phyloP scores from a whole-genome alignment of 805 yeast genomes.

The Ogataea philodendri region DNA sequence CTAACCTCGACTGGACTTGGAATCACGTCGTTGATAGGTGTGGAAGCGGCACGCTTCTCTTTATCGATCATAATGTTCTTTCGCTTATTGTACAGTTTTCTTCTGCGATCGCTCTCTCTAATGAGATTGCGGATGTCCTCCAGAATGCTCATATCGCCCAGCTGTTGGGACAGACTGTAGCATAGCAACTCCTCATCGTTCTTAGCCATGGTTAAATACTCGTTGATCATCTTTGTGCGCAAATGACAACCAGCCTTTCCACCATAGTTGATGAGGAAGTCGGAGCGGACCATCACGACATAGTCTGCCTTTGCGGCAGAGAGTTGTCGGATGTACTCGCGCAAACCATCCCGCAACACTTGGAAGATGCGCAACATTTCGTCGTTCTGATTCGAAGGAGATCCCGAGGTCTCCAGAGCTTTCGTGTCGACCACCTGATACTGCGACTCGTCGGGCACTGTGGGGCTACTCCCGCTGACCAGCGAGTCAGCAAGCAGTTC shows the following conservation, averaged over 20 bases:
- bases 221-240: conserved; percentile 29
- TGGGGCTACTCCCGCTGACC: conserved; percentile 16
- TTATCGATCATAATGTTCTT: conserved; percentile 16
- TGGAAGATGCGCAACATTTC: conserved; percentile 15
- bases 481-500: conserved; percentile 14
- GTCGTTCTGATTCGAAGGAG: neutral
- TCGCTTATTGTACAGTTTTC: conserved; percentile 30
- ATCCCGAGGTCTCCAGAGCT: conserved; percentile 1
- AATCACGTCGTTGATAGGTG: conserved; percentile 11
- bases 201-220: conserved; percentile 24
- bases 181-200: conserved; percentile 21
- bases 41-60: conserved; percentile 10
- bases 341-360: conserved; percentile 25
- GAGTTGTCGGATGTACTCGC: conserved; percentile 23
- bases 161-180: conserved; percentile 11
- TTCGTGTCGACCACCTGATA: conserved; percentile 1
- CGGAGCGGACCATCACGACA: conserved; percentile 26
- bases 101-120: conserved; percentile 26
- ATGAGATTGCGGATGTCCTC: conserved; percentile 24
- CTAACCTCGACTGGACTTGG: conserved; percentile 12
- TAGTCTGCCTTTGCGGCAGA: conserved; percentile 20
- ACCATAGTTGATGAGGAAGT: conserved; percentile 25
- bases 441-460: conserved; percentile 23
- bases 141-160: conserved; percentile 17
- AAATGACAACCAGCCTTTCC: conserved; percentile 17